Percentiles rank a stretch among this genome's conserved stretches.
These are phyloP conservation scores for Lithohypha guttulata DNA, from an alignment of 2,329 filamentous ascomycete genomes.

Conservation along the genomic window DNA sequence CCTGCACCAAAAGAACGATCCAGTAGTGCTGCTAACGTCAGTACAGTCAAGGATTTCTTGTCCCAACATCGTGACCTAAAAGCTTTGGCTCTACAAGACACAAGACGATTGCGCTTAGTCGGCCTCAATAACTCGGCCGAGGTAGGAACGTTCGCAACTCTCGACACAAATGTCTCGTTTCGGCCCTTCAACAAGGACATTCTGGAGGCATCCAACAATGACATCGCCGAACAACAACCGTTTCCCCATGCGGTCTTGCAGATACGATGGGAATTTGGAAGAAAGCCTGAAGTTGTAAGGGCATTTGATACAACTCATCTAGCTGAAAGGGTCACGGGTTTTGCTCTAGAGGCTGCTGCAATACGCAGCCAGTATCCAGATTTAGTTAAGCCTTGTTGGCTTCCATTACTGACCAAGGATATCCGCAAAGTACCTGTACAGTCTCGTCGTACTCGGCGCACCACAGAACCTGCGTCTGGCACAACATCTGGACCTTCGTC, in stretches of 20 bases:
- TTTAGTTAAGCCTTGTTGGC: slow-evolving; percentile 40
- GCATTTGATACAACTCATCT: slow-evolving; percentile 22
- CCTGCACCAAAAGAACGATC: slow-evolving; percentile 5
- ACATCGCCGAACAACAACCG: slow-evolving; percentile 18
- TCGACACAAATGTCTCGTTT: slow-evolving; percentile 39
- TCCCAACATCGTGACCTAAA: slow-evolving; percentile 32
- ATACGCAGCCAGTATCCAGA: slow-evolving; percentile 39
- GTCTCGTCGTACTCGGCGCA: background rate
- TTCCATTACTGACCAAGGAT: slow-evolving; percentile 37
- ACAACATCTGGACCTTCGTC: slow-evolving; percentile 24
- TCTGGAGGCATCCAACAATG: slow-evolving; percentile 18
- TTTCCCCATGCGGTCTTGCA: slow-evolving; percentile 45
- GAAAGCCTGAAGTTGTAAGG: slow-evolving; percentile 9
- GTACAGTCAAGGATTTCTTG: slow-evolving; percentile 29
- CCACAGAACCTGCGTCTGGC: background rate
- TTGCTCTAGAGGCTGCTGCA: slow-evolving; percentile 44
- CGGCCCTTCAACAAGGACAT: slow-evolving; percentile 9
- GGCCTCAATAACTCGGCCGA: slow-evolving; percentile 35
- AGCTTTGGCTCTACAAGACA: slow-evolving; percentile 38
- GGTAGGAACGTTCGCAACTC: slow-evolving; percentile 37
- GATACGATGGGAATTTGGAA: slow-evolving; percentile 37
- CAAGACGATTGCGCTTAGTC: slow-evolving; percentile 38
- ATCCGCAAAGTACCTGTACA: slow-evolving; percentile 41
- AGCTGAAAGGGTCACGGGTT: slow-evolving; percentile 40
- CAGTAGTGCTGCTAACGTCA: slow-evolving; percentile 6